Percentiles rank a stretch among this genome's conserved stretches.
These are phyloP conservation scores for Pseudocercospora cruenta DNA, from an alignment of 2,329 filamentous ascomycete species.

Conservation along the genomic window DNA sequence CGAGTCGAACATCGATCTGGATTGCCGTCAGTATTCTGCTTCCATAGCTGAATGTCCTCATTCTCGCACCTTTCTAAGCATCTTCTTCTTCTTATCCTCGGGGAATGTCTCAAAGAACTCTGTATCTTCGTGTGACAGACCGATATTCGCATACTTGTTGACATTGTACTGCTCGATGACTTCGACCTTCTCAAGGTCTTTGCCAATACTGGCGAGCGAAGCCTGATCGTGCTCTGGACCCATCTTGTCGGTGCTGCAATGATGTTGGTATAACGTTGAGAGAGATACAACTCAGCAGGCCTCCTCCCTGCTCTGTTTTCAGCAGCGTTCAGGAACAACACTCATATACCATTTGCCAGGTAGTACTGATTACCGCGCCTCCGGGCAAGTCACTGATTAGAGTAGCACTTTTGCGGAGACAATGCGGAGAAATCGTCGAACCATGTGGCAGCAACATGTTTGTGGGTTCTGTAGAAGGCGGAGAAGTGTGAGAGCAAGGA, in stretches of 20 bases:
- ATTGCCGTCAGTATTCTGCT: background rate
- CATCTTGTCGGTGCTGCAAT: background rate
- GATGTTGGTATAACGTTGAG: background rate
- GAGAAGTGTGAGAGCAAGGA: background rate
- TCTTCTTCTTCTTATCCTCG: conserved; percentile 33
- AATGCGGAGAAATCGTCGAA: background rate
- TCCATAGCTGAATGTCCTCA: background rate
- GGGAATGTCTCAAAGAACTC: conserved; percentile 31
- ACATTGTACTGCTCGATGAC: conserved; percentile 21
- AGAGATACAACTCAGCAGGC: background rate
- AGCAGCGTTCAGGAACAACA: background rate
- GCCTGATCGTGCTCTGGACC: conserved; percentile 10
- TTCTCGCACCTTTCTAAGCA: conserved; percentile 46
- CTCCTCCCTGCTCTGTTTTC: background rate
- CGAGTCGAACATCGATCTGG: conserved; percentile 50
- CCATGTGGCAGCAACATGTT: background rate
- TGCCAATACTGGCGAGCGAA: conserved; percentile 25
- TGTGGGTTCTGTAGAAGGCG: background rate
- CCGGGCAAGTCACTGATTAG: background rate
- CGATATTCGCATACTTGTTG: conserved; percentile 31
- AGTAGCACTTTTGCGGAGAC: background rate
- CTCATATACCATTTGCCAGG: background rate
- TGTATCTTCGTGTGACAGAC: conserved; percentile 27
- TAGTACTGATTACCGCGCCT: background rate
- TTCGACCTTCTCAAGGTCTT: conserved; percentile 30